These are phyloP conservation scores for Verbascum thapsus DNA, from an alignment of 257 asterid species.

Conservation along the genomic window DNA sequence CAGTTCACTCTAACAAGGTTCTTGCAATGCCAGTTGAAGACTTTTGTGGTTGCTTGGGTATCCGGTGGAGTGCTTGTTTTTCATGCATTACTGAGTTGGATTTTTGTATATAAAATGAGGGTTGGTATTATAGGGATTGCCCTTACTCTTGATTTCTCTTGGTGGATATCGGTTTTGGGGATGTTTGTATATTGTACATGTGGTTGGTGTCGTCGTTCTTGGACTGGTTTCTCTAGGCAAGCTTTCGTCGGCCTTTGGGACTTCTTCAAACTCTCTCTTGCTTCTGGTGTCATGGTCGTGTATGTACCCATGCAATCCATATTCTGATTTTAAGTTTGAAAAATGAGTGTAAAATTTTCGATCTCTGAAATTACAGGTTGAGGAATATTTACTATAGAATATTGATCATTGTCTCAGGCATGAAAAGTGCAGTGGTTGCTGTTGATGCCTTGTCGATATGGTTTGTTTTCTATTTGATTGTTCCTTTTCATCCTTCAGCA, in stretches of 20 bases:
- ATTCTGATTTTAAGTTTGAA: neutral
- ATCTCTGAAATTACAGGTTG: constrained; percentile 46
- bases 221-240: constrained; percentile 62
- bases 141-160: constrained; percentile 57
- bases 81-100: constrained; percentile 52
- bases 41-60: constrained; percentile 47
- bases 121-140: constrained; percentile 58
- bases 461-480: constrained; percentile 33
- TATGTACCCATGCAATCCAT: constrained; percentile 28
- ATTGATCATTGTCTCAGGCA: constrained; percentile 51
- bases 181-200: constrained; percentile 40
- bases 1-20: constrained; percentile 60
- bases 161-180: constrained; percentile 64
- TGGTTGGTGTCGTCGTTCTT: constrained; percentile 58
- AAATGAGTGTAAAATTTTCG: constrained; percentile 10
- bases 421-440: constrained; percentile 53
- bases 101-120: constrained; percentile 45
- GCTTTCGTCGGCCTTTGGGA: constrained; percentile 57
- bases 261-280: constrained; percentile 57
- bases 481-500: too few relatives aligned
- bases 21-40: constrained; percentile 66
- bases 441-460: constrained; percentile 69
- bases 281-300: constrained; percentile 69
- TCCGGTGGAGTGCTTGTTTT: constrained; percentile 45
- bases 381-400: constrained; percentile 61